A percentile compares a stretch with the other conserved stretches of the same genome.
Evolutionary conservation across 768 basidiomycete species (phyloP).

Genomic region (Heimioporus sp.): DNA sequence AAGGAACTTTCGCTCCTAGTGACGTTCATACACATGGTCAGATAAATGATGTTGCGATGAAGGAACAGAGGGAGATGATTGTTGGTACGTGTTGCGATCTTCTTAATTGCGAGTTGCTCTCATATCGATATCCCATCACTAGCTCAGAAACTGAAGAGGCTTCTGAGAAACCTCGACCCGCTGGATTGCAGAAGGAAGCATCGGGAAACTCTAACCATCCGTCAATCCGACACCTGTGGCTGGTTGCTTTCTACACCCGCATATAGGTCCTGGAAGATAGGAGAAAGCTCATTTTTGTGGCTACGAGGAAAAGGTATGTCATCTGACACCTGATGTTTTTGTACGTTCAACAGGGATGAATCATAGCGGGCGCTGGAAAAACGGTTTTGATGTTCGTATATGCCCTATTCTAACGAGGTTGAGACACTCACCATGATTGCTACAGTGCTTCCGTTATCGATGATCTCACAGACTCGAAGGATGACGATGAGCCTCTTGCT

Average conservation of each 20-base stretch:
- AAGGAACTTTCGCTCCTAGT: too few relatives aligned
- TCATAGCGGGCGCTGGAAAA: not conserved
- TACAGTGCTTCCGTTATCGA: not conserved
- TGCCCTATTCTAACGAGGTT: not conserved
- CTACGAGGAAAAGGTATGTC: conserved; percentile 16
- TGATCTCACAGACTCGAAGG: not conserved
- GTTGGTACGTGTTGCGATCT: not conserved
- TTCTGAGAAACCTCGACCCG: not conserved
- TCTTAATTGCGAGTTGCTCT: not conserved
- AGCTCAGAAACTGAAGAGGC: conserved; percentile 1
- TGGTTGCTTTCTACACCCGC: conserved; percentile 5
- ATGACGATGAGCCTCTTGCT: not conserved
- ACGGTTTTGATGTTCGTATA: not conserved
- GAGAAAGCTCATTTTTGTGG: conserved; percentile 9
- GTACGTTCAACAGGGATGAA: not conserved
- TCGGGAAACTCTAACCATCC: not conserved
- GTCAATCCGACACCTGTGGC: conserved; percentile 9
- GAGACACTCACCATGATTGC: too few relatives aligned
- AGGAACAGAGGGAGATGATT: not conserved
- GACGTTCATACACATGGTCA: too few relatives aligned
- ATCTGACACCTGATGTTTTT: not conserved
- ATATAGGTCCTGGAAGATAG: conserved; percentile 7
- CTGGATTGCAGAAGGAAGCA: conserved; percentile 4
- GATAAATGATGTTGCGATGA: too few relatives aligned
- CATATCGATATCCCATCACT: not conserved